Base-by-base conservation (phyloP, 805 yeast genomes). In the Candida sphagnicola region DNA sequence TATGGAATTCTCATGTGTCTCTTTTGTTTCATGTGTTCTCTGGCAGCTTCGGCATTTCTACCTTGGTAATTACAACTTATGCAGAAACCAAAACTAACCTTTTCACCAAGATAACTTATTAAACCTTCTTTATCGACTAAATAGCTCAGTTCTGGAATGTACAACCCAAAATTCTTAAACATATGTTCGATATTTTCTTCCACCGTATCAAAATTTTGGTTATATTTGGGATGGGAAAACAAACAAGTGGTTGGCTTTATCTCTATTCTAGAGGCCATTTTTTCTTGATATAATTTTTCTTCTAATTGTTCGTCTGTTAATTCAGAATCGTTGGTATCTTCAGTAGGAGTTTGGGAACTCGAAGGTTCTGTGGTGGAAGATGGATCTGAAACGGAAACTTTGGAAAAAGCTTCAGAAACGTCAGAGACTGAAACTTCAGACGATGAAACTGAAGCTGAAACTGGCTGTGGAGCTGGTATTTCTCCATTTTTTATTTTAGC, bases 1-100 rank as follows among this genome's bases (percentile, higher is more conserved):
- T 85, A 93, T 1, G 98, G 97, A 43, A 93, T 74, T 54, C 79
- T 77, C 66, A 91, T 84, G 60, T 93, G 99, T 41, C 88, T 79
- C 61, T 93, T 93, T 6, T 84, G 74, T 4, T 71, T 51, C 85
- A 88, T 82, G 60, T 93, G 99, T 31, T 87, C 93, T 49, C 96
- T 80, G 8, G 86, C 89, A 43, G 95, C 85, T 53, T 86, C 95
- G 21, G 91, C 56, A 38, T 80, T 78, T 44, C 77, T 75, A n/a
- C 98, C 98, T 59, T 85, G 84, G 56, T 81, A 93, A 23, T 71
- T 70, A 59, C 99, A 93, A 38, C 78, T 75, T 34, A 91, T 61
- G 58, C 99, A 93, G 47, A 83, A 82, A 28, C 96, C 96, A 31
- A 81, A 72, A 8, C 90, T 85, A 39, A 91, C 78, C 50, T 84